Conservation (phyloP, 2,329 filamentous ascomycete species). For the Calonectria pauciramosa region DNA sequence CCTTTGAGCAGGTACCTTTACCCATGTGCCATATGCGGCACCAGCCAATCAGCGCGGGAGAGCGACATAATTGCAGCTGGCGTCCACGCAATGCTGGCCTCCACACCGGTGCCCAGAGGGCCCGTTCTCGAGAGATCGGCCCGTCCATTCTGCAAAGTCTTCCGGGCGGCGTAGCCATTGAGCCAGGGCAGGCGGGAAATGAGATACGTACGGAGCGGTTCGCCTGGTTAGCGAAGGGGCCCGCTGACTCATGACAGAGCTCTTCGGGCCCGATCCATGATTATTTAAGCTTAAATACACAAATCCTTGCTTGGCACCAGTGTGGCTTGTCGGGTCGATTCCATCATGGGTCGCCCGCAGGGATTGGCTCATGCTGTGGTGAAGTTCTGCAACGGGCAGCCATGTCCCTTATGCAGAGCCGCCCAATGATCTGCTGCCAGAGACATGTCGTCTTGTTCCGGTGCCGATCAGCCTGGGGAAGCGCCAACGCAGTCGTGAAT, state of each 20-base stretch:
- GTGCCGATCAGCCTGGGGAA: background rate
- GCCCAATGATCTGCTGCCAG: constrained; percentile 7
- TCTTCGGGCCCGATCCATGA: background rate
- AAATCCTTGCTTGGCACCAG: constrained; percentile 14
- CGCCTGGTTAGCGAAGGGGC: background rate
- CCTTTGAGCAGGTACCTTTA: background rate
- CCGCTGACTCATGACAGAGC: background rate
- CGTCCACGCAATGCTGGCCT: constrained; percentile 28
- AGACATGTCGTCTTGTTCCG: background rate
- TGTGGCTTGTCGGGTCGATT: constrained; percentile 15
- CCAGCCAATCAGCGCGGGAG: constrained; percentile 30
- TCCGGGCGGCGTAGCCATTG: background rate
- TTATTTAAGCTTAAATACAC: constrained; percentile 27
- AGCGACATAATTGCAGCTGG: constrained; percentile 30
- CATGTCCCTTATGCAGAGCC: background rate
- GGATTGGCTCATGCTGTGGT: constrained; percentile 8
- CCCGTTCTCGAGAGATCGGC: constrained; percentile 13
- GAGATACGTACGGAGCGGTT: background rate
- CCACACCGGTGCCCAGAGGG: constrained; percentile 9
- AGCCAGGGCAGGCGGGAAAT: background rate
- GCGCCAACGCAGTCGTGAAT: background rate
- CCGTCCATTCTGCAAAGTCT: constrained; percentile 8
- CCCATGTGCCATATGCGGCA: background rate
- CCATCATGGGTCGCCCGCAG: background rate
- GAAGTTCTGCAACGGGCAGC: background rate